Base-by-base conservation (phyloP, 441 rosid species). In the Pelargonium myrrhifolium region DNA sequence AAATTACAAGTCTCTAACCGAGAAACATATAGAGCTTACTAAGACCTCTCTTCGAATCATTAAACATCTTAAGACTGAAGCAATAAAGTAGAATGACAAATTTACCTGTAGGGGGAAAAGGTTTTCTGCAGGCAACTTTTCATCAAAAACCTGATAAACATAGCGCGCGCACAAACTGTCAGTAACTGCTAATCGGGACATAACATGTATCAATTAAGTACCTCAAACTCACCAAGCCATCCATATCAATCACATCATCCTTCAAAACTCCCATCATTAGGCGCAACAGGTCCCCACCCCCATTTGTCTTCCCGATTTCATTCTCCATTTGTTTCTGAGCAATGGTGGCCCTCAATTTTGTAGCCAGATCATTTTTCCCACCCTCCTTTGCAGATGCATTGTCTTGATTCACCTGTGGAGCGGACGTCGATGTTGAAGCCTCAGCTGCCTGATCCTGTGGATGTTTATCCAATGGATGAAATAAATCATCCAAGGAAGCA, bases 311-410 rank as follows among this genome's bases (percentile, higher is more conserved):
- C 74, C 89, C 92, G 73, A 72, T 78, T 77, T 89, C 98, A 74
- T 78, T 88, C 78, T 88, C 97, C 94, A 86, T 86, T 77, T 91
- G 96, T 77, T 91, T 94, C 73, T 89, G 93, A 73, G 96, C 96
- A 80, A 92, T 88, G 64, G 93, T 92, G 75, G 90, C 97, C 80
- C 97, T 86, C 81, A 94, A 76, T 72, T 86, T 86, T 72, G 90
- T 86, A 66, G 97, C 98, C 71, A 92, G 81, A 74, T 94, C 97
- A 83, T 86, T 87, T 77, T 89, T 89, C 69, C 89, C 97, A 70
- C 83, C 82, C 72, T 88, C 98, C 69, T 77, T 69, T 14, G 68
- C 76, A 67, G 73, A 70, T 45, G 74, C 82, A 77, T 75, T 83
- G 58, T 80, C 82, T 71, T 92, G 88, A 75, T 86, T 87, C 74